Evolutionary conservation across 768 basidiomycete genomes (phyloP), one percentile per base, ranked within the genome.

Genomic region (Phlebiopsis flavidoalba): DNA sequence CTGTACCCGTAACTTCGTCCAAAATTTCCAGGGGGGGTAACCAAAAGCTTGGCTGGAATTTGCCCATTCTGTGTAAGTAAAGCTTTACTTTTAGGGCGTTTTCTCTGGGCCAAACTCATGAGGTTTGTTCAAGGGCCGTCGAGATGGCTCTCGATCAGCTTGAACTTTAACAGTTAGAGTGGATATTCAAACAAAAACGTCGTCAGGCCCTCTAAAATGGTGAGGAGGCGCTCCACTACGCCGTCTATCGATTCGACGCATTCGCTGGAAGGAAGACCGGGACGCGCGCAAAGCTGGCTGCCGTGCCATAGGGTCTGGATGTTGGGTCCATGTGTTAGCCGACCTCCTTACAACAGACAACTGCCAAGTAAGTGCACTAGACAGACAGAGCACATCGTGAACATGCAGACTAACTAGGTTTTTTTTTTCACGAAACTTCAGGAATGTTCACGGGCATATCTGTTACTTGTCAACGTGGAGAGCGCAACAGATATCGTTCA

Each of bases 281-380:
- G 58, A 82, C 79, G 62, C 79, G 86, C 5, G 79, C 80, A 22
- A 86, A 80, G 67, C 78, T 93, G 3, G n/a, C 78, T 93, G 52
- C 82, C n/a, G 92, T 36, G 88, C n/a, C 87, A 31, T 93, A n/a
- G 92, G 92, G 79, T 91, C 17, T n/a, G n/a, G 92, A 94, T 69
- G 72, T 87, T 8, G 74, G 80, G 45, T 81, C n/a, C 89, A 3
- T 93, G 86, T n/a, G 85, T 65, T 87, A 19, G 73, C 77, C n/a
- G 4, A 82, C 89, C 57, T n/a, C n/a, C n/a, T n/a, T 90, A 60
- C 51, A 22, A 67, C 19, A 67, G 67, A 45, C 49, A 59, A 15
- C 59, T 43, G 36, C 62, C 58, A 40, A 63, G 69, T 66, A 51
- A 31, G 62, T 12, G 5, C 19, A 11, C 4, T 48, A n/a, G 33